Conservation (phyloP, 768 basidiomycete genomes). For the Trametes sanguinea region DNA sequence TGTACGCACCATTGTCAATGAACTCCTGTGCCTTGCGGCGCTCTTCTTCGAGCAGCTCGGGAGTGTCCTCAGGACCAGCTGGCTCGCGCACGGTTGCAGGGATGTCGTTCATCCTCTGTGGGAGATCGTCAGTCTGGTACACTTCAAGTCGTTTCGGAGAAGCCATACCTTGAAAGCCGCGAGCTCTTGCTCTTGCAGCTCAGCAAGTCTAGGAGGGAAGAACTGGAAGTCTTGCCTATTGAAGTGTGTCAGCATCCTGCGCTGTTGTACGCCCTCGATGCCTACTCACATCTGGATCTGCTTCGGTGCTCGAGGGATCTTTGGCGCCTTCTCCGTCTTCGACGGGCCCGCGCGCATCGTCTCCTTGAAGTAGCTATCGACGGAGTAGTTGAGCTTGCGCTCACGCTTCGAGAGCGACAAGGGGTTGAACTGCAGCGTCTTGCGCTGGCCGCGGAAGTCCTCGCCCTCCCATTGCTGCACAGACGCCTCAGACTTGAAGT, state of each 20-base stretch:
- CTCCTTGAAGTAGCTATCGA: conserved; percentile 95
- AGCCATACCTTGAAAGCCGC: conserved; percentile 70
- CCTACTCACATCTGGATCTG: conserved; percentile 73
- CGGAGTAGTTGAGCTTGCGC: conserved; percentile 91
- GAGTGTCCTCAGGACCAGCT: conserved; percentile 70
- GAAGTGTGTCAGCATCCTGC: not conserved
- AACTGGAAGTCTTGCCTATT: conserved; percentile 94
- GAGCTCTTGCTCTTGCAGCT: conserved; percentile 85
- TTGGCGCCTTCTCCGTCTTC: conserved; percentile 80
- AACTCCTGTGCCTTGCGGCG: conserved; percentile 76
- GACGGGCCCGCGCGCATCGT: conserved; percentile 78
- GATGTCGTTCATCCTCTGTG: conserved; percentile 67
- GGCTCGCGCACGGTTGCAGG: conserved; percentile 64
- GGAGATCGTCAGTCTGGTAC: not conserved
- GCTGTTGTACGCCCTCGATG: not conserved
- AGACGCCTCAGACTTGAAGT: conserved; percentile 93
- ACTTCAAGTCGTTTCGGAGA: not conserved
- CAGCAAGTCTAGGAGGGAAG: conserved; percentile 78
- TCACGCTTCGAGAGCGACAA: conserved; percentile 91
- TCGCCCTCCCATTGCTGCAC: conserved; percentile 96
- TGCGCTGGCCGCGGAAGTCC: conserved; percentile 76
- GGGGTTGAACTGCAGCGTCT: conserved; percentile 71
- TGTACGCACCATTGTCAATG: conserved; percentile 74
- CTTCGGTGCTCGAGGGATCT: conserved; percentile 84
- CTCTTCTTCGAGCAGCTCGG: conserved; percentile 85